Base-by-base conservation (phyloP, 2,329 filamentous ascomycete species). In the Xylaria multiplex region DNA sequence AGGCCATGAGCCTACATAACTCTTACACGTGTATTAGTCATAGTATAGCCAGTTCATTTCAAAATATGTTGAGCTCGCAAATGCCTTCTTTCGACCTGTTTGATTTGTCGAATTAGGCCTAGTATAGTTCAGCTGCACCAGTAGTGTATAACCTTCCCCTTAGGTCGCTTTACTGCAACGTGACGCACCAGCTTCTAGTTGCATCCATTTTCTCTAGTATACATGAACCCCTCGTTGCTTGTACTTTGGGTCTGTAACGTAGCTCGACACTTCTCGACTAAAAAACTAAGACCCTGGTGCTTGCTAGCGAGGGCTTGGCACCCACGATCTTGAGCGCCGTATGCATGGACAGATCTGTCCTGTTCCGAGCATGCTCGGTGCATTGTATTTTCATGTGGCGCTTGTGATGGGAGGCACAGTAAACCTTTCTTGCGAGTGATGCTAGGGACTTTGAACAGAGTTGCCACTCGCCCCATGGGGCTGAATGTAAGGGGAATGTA, bases 221-320 rank as follows among this genome's bases (percentile, higher is more conserved):
- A 53, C n/a, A 56, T 56, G 46, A 55, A 62, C 48, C 61, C 45
- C 24, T 60, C 65, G 35, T 46, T 58, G 35, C 46, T 59, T 37
- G 66, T 56, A 50, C 59, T 62, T 19, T 22, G 50, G 58, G 57
- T 59, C 50, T 66, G 66, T 66, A 65, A 66, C 66, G 63, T 66
- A 61, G 61, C 14, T 19, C 14, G 52, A 8, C 5, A 37, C 30
- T 37, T 49, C 56, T 61, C 27, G 48, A 61, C 52, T 55, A 27
- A 43, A 50, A 8, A 53, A 19, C 37, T 61, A 16, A 48, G 42
- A 63, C 64, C 60, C 60, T 37, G 63, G 53, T 62, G 64, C 59
- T 52, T 56, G 57, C 42, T 59, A 55, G 57, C 53, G 57, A 54
- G 57, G 37, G 57, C 64, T 66, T 64, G 57, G 60, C 66, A 61